Conservation (phyloP, 805 yeast genomes). For the Wickerhamiella azyma region DNA sequence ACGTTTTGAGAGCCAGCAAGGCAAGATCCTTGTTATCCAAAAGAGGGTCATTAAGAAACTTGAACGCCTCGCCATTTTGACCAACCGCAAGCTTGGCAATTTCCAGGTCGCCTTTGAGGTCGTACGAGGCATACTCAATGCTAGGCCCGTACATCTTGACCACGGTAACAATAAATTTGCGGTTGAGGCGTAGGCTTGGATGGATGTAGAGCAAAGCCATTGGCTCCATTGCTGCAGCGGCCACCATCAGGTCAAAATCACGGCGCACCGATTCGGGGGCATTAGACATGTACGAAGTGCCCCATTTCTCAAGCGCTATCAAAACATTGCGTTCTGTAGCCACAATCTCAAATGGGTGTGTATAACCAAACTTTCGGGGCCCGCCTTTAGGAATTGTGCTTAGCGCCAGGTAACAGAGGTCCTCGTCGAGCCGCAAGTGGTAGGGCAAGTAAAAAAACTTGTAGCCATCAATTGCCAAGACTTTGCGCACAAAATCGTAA, state of each 20-base stretch:
- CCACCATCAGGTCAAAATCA: not conserved
- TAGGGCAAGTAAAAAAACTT: not conserved
- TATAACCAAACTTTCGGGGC: not conserved
- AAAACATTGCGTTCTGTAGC: not conserved
- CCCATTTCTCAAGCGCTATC: not conserved
- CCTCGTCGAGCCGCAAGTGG: not conserved
- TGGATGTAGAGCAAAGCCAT: not conserved
- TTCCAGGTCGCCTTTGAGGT: not conserved
- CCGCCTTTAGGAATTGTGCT: not conserved
- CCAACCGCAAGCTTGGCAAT: not conserved
- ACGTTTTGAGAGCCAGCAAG: not conserved
- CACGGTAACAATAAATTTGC: not conserved
- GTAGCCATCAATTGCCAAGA: not conserved
- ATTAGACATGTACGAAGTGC: not conserved
- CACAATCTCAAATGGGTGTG: not conserved
- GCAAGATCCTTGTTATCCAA: not conserved
- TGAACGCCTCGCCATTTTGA: not conserved
- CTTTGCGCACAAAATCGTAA: not conserved
- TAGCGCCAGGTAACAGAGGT: not conserved
- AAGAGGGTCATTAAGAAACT: not conserved
- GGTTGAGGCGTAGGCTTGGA: not conserved
- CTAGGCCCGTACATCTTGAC: not conserved
- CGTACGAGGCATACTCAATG: not conserved
- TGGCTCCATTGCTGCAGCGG: not conserved
- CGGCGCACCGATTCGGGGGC: not conserved